Percentiles rank a stretch among this genome's conserved stretches.
Evolutionary conservation across 2,329 filamentous ascomycete genomes (phyloP).

Genomic region (Penicillium sp.): DNA sequence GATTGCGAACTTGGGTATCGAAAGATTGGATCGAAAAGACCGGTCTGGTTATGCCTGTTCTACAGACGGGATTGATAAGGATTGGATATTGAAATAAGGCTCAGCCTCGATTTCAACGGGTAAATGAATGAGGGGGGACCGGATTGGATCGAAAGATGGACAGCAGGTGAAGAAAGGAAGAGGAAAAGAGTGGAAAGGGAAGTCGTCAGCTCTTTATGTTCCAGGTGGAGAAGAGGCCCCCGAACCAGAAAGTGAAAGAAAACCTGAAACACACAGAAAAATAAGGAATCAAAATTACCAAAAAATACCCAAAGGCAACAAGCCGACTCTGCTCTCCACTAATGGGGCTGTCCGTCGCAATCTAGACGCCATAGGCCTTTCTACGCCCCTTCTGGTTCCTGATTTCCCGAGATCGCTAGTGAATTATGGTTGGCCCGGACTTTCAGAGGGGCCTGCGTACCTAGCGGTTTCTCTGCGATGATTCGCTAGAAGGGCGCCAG

Average conservation of each 20-base stretch:
- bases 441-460: background rate
- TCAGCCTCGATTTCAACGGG: conserved; percentile 4
- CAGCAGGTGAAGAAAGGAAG: background rate
- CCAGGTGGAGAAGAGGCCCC: background rate
- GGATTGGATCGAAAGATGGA: background rate
- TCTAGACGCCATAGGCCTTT: conserved; percentile 2
- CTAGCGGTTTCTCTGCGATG: background rate
- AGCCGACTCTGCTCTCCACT: background rate
- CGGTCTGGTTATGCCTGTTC: conserved; percentile 2
- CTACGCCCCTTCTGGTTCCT: conserved; percentile 1
- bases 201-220: conserved; percentile 4
- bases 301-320: background rate
- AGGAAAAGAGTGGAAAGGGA: background rate
- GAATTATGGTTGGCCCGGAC: background rate
- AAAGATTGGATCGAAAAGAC: background rate
- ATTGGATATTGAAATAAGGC: conserved; percentile 5
- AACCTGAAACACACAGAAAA: conserved; percentile 1
- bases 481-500: background rate
- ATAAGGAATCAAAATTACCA: background rate
- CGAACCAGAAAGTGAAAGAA: background rate
- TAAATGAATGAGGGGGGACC: background rate
- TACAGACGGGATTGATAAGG: conserved; percentile 2
- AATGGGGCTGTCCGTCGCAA: background rate
- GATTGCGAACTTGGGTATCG: background rate
- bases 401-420: background rate